A percentile compares a stretch with the other conserved stretches of the same genome.
Evolutionary conservation across 495 filamentous ascomycete genomes (phyloP).

Genomic region (Annulohypoxylon bovei): DNA sequence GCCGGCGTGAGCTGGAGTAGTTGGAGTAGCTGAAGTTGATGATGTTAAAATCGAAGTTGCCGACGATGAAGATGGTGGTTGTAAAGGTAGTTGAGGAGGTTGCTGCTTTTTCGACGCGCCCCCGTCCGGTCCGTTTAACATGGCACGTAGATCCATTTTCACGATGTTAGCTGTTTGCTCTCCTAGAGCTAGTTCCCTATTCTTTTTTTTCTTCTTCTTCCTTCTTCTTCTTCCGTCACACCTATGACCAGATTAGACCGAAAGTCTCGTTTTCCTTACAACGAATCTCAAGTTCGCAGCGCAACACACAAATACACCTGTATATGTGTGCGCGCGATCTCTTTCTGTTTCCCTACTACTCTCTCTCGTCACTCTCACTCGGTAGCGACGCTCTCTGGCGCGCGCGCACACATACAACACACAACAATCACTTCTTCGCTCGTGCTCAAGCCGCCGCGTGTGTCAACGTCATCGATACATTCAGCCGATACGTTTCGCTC

Average conservation of each 20-base stretch:
- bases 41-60: constrained; percentile 30
- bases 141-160: constrained; percentile 66
- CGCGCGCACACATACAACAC: constrained; percentile 22
- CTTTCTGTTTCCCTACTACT: neutral
- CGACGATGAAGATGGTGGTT: constrained; percentile 30
- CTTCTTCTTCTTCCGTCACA: constrained; percentile 16
- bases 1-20: constrained; percentile 58
- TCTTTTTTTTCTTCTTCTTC: constrained; percentile 16
- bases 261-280: constrained; percentile 6
- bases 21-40: constrained; percentile 50
- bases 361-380: constrained; percentile 1
- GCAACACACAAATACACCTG: constrained; percentile 16
- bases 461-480: constrained; percentile 36
- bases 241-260: neutral
- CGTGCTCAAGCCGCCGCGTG: constrained; percentile 9
- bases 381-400: constrained; percentile 15
- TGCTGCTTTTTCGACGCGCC: constrained; percentile 44
- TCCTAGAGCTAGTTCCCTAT: constrained; percentile 27
- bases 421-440: constrained; percentile 37
- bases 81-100: constrained; percentile 40
- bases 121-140: constrained; percentile 61
- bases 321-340: constrained; percentile 16
- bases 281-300: constrained; percentile 14
- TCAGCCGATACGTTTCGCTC: neutral
- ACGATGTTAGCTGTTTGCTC: constrained; percentile 33